Conservation (phyloP, 805 yeast genomes). For the Vanderwaltozyma tropicalis region DNA sequence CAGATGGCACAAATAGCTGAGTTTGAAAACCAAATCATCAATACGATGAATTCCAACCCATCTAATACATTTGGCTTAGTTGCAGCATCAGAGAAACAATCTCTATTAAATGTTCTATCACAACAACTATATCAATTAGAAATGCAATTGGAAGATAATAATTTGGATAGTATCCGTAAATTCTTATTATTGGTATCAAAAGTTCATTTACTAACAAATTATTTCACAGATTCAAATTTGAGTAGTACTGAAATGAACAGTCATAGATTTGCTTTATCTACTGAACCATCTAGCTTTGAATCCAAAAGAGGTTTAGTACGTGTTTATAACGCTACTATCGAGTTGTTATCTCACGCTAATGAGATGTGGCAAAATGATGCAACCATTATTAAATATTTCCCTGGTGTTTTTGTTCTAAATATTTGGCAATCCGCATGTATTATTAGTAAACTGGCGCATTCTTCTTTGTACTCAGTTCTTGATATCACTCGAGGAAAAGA, state of each 20-base stretch:
- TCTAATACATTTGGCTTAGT: conserved; percentile 56
- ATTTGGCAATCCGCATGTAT: conserved; percentile 91
- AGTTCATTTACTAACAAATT: conserved; percentile 73
- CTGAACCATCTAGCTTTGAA: conserved; percentile 34
- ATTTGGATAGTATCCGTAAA: conserved; percentile 57
- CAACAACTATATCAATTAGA: conserved; percentile 73
- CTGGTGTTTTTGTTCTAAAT: conserved; percentile 69
- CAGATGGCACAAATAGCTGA: conserved; percentile 77
- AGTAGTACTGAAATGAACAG: conserved; percentile 1
- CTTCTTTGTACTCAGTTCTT: conserved; percentile 53
- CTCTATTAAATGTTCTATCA: conserved; percentile 59
- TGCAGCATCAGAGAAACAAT: conserved; percentile 60
- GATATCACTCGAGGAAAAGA: conserved; percentile 65
- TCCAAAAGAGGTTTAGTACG: conserved; percentile 63
- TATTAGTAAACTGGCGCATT: conserved; percentile 67
- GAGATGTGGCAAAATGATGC: conserved; percentile 49
- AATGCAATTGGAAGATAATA: conserved; percentile 32
- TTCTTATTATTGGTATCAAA: conserved; percentile 63
- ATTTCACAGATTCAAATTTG: conserved; percentile 48
- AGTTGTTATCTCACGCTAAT: conserved; percentile 57
- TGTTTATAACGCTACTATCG: conserved; percentile 70
- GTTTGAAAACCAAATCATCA: conserved; percentile 77
- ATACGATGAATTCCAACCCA: conserved; percentile 61
- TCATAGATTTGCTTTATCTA: not conserved
- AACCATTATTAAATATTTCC: conserved; percentile 63